phyloP scores from a whole-genome alignment of 345 rosid genomes.

The Populus davidiana region DNA sequence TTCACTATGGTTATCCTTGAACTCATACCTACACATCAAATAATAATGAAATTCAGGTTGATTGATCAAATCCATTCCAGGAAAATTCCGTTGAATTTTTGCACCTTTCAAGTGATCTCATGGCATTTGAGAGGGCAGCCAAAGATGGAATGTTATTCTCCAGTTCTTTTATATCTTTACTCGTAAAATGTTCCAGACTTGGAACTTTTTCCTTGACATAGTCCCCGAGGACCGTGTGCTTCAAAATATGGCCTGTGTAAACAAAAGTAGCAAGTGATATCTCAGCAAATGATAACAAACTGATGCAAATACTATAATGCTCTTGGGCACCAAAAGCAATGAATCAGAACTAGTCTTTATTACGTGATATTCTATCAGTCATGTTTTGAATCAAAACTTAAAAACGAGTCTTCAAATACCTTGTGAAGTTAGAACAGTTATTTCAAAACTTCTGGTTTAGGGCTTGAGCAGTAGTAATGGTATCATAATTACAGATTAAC shows the following conservation, averaged over 20 bases:
- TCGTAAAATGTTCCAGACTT: conserved; percentile 59
- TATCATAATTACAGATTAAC: conserved; percentile 1
- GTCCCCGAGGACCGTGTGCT: conserved; percentile 55
- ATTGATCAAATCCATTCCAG: background rate
- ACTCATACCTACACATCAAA: conserved; percentile 56
- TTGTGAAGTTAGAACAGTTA: background rate
- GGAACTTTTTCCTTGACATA: conserved; percentile 60
- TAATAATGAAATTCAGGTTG: background rate
- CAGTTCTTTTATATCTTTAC: conserved; percentile 32
- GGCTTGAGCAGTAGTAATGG: background rate
- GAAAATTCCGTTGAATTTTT: background rate
- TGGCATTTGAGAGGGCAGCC: conserved; percentile 74
- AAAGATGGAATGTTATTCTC: conserved; percentile 54
- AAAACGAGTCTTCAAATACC: background rate
- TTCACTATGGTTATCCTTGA: conserved; percentile 75
- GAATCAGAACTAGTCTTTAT: no score
- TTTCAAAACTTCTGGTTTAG: background rate
- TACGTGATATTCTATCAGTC: no score
- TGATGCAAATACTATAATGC: background rate
- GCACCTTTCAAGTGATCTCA: conserved; percentile 67
- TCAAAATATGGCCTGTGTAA: conserved; percentile 46
- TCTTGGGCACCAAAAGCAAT: no score
- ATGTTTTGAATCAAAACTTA: background rate
- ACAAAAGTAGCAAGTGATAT: background rate
- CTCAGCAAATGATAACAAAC: background rate